Evolutionary conservation across 257 asterid species (phyloP), one percentile per base, ranked within the genome.

Genomic region (Thymus quinquecostatus): DNA sequence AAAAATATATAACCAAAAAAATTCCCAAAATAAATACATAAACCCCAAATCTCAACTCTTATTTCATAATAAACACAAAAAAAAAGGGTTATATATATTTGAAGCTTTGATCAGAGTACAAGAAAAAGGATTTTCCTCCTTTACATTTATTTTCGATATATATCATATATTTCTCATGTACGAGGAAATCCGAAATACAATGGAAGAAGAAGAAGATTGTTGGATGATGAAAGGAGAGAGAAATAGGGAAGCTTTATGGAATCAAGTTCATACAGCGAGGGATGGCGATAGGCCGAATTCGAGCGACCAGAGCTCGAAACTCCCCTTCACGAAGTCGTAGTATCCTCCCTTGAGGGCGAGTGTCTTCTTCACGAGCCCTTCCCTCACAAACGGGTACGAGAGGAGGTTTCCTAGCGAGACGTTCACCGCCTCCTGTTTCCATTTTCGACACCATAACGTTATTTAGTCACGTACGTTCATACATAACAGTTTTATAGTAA

Each of bases 261-360:
- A 76, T 75, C 76, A 68, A 67, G 86, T 81, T 86, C 97, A 91
- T 89, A 91, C 96, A 77, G 96, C 82, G 85, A 87, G 78, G 78
- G 92, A 21, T 29, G 94, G 84, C 80, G 96, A 89, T 60, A 87
- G 84, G 59, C 87, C 68, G 83, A 91, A 91, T 4, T 93, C 95
- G 28, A 91, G 96, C 59, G 88, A 83, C 98, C 98, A 93, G 59
- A 93, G 96, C 94, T 93, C 98, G 44, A 91, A 91, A 55, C 81
- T 83, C 73, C 98, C 98, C 34, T 82, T 86, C 61, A 91, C 74
- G 33, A 94, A 94, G 67, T 94, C 96, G 6, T 91, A 94, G 85
- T 91, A 75, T 14, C 92, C 97, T 9, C 97, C 98, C 90, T 87
- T 94, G 7, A 94, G 53, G n/a, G 91, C 86, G 8, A 94, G 89